A percentile compares a stretch with the other conserved stretches of the same genome.
Evolutionary conservation across 225 moss, liverwort and hornwort genomes (phyloP).

Genomic region (Takakia lepidozioides): DNA sequence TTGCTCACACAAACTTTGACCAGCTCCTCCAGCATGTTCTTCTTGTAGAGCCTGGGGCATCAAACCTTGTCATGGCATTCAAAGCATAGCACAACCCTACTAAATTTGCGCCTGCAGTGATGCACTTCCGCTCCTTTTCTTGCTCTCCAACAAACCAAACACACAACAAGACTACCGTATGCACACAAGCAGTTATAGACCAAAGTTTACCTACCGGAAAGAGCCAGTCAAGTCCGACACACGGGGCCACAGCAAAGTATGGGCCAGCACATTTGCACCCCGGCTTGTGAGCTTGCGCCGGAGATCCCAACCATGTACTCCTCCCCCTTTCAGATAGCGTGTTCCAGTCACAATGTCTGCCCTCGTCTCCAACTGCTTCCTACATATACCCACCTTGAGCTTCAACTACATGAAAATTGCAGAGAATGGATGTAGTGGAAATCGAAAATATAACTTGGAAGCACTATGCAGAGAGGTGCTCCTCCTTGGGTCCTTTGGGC

Average conservation of each 20-base stretch:
- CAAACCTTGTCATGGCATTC: no score
- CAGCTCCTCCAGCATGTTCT: conserved; percentile 48
- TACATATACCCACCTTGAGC: conserved; percentile 14
- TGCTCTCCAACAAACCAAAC: no score
- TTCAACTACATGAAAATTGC: no score
- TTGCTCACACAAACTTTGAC: conserved; percentile 51
- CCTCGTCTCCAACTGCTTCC: conserved; percentile 77
- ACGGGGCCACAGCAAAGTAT: conserved; percentile 75
- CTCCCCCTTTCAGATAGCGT: conserved; percentile 71
- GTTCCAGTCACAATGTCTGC: conserved; percentile 93
- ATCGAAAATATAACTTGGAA: no score
- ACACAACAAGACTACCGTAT: no score
- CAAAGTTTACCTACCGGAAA: conserved; percentile 44
- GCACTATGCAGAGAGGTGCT: no score
- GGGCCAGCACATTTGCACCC: conserved; percentile 86
- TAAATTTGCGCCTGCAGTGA: background rate
- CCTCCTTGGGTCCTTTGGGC: no score
- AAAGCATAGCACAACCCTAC: no score
- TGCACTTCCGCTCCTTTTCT: background rate
- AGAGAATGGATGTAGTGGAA: no score
- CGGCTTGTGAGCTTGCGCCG: conserved; percentile 79
- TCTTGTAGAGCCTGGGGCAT: conserved; percentile 44
- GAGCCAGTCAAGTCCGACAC: conserved; percentile 90
- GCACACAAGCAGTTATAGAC: background rate
- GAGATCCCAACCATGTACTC: conserved; percentile 78